Base-by-base conservation (phyloP, 805 yeast genomes). In the Cyberlindnera suaveolens region DNA sequence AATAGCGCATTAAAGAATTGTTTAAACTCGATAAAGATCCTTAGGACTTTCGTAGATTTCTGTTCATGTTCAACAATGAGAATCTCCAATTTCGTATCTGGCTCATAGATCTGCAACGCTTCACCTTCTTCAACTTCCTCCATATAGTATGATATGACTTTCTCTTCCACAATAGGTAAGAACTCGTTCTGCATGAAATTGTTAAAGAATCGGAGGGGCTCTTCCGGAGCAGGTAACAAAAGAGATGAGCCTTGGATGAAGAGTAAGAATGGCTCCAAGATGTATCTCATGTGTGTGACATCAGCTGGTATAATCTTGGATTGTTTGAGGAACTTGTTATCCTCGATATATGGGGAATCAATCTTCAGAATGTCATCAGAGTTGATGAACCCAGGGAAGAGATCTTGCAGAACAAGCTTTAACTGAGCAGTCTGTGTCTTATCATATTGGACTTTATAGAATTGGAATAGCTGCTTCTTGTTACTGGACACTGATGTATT, bases 251-350 rank as follows among this genome's bases (percentile, higher is more conserved):
- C 80, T 36, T 85, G 80, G 20, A 79, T 68, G 55, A 86, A 87
- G 11, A 79, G 64, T 38, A 87, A 69, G 32, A 87, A 78, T 32
- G 85, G 81, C 44, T 85, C 96, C 39, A 87, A 62, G 14, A 89
- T 74, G 5, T 85, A 73, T 50, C 90, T 74, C 82, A 90, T 86
- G 54, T 89, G 87, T 62, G 84, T 80, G 14, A 88, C 73, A 54
- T 79, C 80, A 3, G 87, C 79, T 1, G 80, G 78, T 3, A 85
- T 84, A 32, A 87, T 62, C 4, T 80, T 72, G 47, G 82, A 80
- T 41, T 82, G 81, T 51, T 75, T 73, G 18, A 78, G 69, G 46
- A 71, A 72, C 3, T 75, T 66, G 49, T 80, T 87, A 47, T 71
- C 78, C 35, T 80, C 79, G 36, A 85, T 75, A 52, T 76, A 85